Conservation (phyloP, 495 filamentous ascomycete genomes). For the Terfezia boudieri region DNA sequence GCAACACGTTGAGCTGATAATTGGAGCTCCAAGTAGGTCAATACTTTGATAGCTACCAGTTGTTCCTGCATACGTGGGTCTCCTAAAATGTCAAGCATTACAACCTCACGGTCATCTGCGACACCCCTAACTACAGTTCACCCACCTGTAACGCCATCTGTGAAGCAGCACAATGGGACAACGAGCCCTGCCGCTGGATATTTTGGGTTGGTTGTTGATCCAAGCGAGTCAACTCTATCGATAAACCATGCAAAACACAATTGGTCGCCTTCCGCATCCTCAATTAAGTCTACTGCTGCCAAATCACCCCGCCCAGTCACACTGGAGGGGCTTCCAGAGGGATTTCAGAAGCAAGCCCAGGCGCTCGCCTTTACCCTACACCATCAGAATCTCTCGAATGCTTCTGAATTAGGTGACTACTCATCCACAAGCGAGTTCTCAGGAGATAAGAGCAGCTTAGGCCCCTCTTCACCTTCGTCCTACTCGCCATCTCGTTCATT, state of each 20-base stretch:
- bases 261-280: slow-evolving; percentile 48
- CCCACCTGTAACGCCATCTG: neutral
- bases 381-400: slow-evolving; percentile 23
- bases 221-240: slow-evolving; percentile 37
- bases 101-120: neutral
- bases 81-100: neutral
- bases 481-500: slow-evolving; percentile 7
- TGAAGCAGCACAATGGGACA: slow-evolving; percentile 1
- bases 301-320: slow-evolving; percentile 46
- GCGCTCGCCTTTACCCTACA: slow-evolving; percentile 32
- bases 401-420: slow-evolving; percentile 11
- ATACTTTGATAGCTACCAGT: neutral
- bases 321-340: slow-evolving; percentile 50
- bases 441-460: slow-evolving; percentile 8
- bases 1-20: no score
- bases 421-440: slow-evolving; percentile 14
- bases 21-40: no score
- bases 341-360: slow-evolving; percentile 49
- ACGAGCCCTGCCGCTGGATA: slow-evolving; percentile 25
- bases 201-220: slow-evolving; percentile 51
- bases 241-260: slow-evolving; percentile 37
- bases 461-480: neutral
- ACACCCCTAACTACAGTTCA: neutral
- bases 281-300: slow-evolving; percentile 42
- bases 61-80: neutral